These are phyloP conservation scores for Syzygium aqueum DNA, from an alignment of 345 rosid genomes.

Conservation along the genomic window DNA sequence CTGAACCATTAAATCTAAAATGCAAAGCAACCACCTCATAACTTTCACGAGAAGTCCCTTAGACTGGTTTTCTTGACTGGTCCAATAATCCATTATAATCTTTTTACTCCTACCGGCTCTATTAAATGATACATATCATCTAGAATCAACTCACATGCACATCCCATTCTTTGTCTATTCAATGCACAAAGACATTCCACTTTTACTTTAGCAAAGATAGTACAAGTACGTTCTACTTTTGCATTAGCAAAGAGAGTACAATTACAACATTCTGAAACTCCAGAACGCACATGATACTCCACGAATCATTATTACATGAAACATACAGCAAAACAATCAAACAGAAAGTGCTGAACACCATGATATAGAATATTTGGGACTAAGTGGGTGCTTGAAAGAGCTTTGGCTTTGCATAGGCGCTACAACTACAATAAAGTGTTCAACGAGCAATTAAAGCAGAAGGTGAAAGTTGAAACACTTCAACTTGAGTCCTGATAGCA, in stretches of 20 bases:
- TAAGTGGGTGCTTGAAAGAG: not conserved
- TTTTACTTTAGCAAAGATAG: not conserved
- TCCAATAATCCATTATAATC: not conserved
- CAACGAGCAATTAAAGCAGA: not conserved
- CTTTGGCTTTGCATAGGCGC: not conserved
- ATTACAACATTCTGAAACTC: not conserved
- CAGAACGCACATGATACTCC: not conserved
- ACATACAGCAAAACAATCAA: not conserved
- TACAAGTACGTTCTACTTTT: not conserved
- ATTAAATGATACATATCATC: not conserved
- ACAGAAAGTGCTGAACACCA: not conserved
- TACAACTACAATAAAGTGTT: not conserved
- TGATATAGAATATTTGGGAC: not conserved
- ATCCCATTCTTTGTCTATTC: not conserved
- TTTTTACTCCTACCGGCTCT: not conserved
- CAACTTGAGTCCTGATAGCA: not conserved
- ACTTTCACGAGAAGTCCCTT: not conserved
- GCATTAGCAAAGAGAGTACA: not conserved
- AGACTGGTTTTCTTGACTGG: not conserved
- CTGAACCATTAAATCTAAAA: not conserved
- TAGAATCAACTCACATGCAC: not conserved
- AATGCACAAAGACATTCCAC: not conserved
- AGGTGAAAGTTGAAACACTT: not conserved
- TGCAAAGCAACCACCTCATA: not conserved
- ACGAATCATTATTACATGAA: not conserved